phyloP scores from a whole-genome alignment of 2,329 filamentous ascomycete species.

The Amesomyces nigricolor region DNA sequence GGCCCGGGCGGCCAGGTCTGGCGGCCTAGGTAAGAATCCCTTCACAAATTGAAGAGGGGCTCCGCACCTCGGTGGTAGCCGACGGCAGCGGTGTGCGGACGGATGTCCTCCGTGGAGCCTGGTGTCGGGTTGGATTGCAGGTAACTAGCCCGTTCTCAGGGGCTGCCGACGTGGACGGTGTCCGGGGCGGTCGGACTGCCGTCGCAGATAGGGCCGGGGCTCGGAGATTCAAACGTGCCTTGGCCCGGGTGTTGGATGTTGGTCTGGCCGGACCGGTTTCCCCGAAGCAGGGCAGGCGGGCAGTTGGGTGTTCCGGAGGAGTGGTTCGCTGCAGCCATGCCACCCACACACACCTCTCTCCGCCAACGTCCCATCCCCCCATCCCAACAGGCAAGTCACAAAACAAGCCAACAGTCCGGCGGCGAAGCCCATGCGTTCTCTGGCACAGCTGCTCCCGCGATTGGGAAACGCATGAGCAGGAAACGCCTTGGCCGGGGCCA shows the following conservation, averaged over 20 bases:
- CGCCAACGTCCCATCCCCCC: background rate
- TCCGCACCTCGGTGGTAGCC: slow-evolving; percentile 9
- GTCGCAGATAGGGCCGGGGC: slow-evolving; percentile 7
- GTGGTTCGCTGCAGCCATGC: slow-evolving; percentile 10
- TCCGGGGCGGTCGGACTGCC: slow-evolving; percentile 2
- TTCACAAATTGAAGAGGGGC: slow-evolving; percentile 8
- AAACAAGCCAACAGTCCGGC: slow-evolving; percentile 14
- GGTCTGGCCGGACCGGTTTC: slow-evolving; percentile 16
- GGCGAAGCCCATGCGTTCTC: slow-evolving; percentile 16
- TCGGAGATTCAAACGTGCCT: slow-evolving; percentile 13
- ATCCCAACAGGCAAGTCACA: slow-evolving; percentile 12
- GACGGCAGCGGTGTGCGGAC: background rate
- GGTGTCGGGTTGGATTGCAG: slow-evolving; percentile 10
- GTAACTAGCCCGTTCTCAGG: slow-evolving; percentile 6
- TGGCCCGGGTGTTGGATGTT: slow-evolving; percentile 2
- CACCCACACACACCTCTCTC: background rate
- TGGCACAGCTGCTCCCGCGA: slow-evolving; percentile 11
- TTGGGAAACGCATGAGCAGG: slow-evolving; percentile 1
- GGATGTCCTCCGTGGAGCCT: background rate
- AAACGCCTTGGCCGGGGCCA: slow-evolving; percentile 5
- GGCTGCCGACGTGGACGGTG: background rate
- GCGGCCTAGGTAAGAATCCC: slow-evolving; percentile 11
- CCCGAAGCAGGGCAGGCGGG: slow-evolving; percentile 10
- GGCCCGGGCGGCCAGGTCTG: slow-evolving; percentile 12
- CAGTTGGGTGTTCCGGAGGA: slow-evolving; percentile 1